Conservation (phyloP, 2,329 filamentous ascomycete genomes). For the Emergomyces orientalis region DNA sequence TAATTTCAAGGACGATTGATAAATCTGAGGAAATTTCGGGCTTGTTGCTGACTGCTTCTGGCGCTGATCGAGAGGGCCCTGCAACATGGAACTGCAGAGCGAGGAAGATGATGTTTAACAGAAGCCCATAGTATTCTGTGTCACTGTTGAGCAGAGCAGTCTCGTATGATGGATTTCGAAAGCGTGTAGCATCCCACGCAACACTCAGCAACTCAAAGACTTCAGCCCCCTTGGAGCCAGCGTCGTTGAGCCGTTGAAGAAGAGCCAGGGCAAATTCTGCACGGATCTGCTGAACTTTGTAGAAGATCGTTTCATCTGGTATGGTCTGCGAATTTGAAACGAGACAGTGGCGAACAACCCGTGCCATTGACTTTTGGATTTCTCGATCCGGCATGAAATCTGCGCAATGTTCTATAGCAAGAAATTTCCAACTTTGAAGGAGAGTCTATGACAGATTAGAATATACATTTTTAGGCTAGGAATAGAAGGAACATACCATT, state of each 20-base stretch:
- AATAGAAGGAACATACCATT: conserved; percentile 49
- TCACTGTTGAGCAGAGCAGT: conserved; percentile 48
- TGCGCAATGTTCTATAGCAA: conserved; percentile 76
- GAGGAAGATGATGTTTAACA: conserved; percentile 78
- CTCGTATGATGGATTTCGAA: conserved; percentile 50
- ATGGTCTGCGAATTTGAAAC: conserved; percentile 63
- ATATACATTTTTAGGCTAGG: conserved; percentile 14
- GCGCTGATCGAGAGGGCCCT: conserved; percentile 25
- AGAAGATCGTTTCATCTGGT: conserved; percentile 72
- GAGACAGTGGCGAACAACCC: conserved; percentile 69
- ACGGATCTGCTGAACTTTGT: conserved; percentile 63
- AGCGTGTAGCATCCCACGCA: conserved; percentile 53
- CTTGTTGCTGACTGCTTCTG: conserved; percentile 29
- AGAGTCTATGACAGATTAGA: conserved; percentile 48
- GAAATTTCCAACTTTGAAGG: conserved; percentile 79
- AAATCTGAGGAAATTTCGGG: conserved; percentile 34
- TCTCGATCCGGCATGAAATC: conserved; percentile 44
- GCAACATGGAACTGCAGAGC: conserved; percentile 51
- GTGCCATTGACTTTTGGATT: conserved; percentile 60
- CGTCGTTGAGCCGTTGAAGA: conserved; percentile 64
- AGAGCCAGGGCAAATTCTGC: conserved; percentile 75
- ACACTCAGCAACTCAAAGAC: conserved; percentile 47
- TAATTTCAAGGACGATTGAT: conserved; percentile 64
- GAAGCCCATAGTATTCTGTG: conserved; percentile 66
- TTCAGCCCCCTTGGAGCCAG: conserved; percentile 41